Base-by-base conservation (phyloP, 768 basidiomycete genomes). In the Hysterangium stoloniferum region DNA sequence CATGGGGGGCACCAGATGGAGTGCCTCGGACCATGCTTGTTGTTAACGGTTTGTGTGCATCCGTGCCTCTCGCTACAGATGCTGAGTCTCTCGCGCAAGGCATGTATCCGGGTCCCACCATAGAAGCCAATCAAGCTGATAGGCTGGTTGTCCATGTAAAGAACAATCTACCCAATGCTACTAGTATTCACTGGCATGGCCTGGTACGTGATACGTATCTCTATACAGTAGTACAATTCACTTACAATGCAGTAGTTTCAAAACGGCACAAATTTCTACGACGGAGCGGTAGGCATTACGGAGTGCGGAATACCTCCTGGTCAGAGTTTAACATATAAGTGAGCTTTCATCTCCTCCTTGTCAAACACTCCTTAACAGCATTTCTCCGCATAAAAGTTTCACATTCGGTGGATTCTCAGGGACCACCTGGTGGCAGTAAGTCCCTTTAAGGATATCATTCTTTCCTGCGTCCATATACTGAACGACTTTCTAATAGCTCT, bases 271-370 rank as follows among this genome's bases (percentile, higher is more conserved):
- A 70, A 70, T 50, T 75, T 66, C 54, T 75, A 71, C 57, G 76
- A 78, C 48, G 76, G 76, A 2, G 68, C 74, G 0, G 62, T 58
- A 7, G 69, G 68, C 7, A 66, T 78, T 38, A 72, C 75, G 1
- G 70, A 78, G 56, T 78, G 78, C 56, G 71, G 72, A 6, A 78
- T 78, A 31, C 75, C 76, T 15, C 68, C 76, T 4, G 74, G 74
- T 20, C 62, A 68, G 55, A 69, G 67, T 46, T 63, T 75, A 54
- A 64, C 62, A 1, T 70, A 70, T 59, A 67, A 67, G 62, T 63
- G 37, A 4, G 47, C 48, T 48, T 49, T 52, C 17, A 49, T 54
- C 15, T 13, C 35, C 24, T 4, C 6, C 32, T 34, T 8, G 56
- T 19, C 15, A 8, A 28, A 8, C 31, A 19, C 15, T 17, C 25